Percentiles rank a stretch among this genome's conserved stretches.
These are phyloP conservation scores for Cerioporus squamosus DNA, from an alignment of 1,284 basidiomycete species.

Conservation along the genomic window DNA sequence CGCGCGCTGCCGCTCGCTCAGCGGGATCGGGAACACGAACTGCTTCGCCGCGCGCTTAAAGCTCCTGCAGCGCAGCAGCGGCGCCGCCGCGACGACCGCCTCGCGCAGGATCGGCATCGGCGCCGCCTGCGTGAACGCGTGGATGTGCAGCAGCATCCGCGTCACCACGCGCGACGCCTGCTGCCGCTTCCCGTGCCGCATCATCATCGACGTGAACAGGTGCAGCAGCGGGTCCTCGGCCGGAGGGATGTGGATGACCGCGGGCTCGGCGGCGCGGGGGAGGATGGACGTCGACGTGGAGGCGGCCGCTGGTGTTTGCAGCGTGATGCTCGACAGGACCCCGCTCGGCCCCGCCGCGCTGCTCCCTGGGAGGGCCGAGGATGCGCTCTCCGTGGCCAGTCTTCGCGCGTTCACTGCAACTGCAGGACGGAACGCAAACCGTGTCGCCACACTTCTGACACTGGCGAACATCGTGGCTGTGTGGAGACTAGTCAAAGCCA, in stretches of 20 bases:
- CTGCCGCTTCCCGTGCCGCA: slow-evolving; percentile 71
- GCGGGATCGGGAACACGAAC: slow-evolving; percentile 65
- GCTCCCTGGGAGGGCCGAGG: slow-evolving; percentile 2
- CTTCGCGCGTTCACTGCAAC: slow-evolving; percentile 5
- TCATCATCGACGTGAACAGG: slow-evolving; percentile 71
- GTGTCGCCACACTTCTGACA: slow-evolving; percentile 7
- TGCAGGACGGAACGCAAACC: slow-evolving; percentile 11
- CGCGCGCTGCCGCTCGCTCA: slow-evolving; percentile 80
- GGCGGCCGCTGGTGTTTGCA: not conserved
- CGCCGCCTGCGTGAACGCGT: slow-evolving; percentile 73
- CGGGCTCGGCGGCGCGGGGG: not conserved
- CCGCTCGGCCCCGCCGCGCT: not conserved
- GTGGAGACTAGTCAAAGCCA: not conserved
- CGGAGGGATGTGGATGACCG: slow-evolving; percentile 63
- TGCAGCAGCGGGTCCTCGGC: slow-evolving; percentile 77
- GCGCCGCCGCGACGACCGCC: slow-evolving; percentile 69
- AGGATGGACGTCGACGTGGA: not conserved
- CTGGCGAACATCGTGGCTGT: slow-evolving; percentile 13
- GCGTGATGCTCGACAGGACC: not conserved
- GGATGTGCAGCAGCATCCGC: slow-evolving; percentile 70
- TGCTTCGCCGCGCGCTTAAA: slow-evolving; percentile 65
- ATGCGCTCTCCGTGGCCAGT: slow-evolving; percentile 12
- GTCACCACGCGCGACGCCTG: slow-evolving; percentile 64
- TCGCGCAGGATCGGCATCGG: slow-evolving; percentile 79
- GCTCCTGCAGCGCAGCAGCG: slow-evolving; percentile 62